Evolutionary conservation across 1,284 basidiomycete genomes (phyloP).

Genomic region (Ganoderma boninense): DNA sequence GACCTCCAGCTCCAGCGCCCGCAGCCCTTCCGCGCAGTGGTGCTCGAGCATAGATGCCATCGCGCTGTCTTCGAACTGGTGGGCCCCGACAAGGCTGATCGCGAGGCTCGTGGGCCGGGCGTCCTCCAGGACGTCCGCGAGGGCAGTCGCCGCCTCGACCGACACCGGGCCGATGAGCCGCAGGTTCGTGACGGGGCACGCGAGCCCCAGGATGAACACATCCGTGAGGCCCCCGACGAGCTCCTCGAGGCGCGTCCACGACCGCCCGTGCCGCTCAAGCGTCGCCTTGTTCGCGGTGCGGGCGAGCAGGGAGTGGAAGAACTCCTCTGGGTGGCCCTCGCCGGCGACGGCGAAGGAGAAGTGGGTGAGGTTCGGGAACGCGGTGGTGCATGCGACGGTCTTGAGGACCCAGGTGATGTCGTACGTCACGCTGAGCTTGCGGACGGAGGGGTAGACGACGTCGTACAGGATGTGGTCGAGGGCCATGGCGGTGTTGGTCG

Average conservation of each 20-base stretch:
- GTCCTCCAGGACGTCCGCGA: neutral
- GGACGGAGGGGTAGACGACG: constrained; percentile 22
- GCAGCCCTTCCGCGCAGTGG: constrained; percentile 10
- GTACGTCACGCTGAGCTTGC: constrained; percentile 13
- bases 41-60: neutral
- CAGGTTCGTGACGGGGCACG: too few relatives aligned
- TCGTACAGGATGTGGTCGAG: constrained; percentile 15
- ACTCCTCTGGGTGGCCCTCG: neutral
- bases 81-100: neutral
- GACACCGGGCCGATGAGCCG: neutral
- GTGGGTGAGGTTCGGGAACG: constrained; percentile 22
- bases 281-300: neutral
- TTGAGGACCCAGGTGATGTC: constrained; percentile 12
- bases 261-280: neutral
- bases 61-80: neutral
- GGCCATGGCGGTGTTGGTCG: constrained; percentile 15
- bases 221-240: too few relatives aligned
- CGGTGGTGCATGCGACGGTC: constrained; percentile 17
- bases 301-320: neutral
- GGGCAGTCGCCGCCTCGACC: neutral
- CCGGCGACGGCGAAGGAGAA: constrained; percentile 14
- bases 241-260: neutral
- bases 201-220: too few relatives aligned
- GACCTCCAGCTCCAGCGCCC: constrained; percentile 15
- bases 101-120: neutral